phyloP scores from a whole-genome alignment of 78 protist genomes.

The slime mould (Dictyostelium discoideum) region dicty_2.7 NC_007090.3:2754501-2755000 shows the following conservation, averaged over 20 bases:
- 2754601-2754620: constrained; percentile 55
- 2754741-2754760: neutral
- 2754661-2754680: constrained; percentile 14
- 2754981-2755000: neutral
- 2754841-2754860: neutral
- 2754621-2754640: neutral
- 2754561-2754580: constrained; percentile 29
- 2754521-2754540: constrained; percentile 30
- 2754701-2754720: neutral
- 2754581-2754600: constrained; percentile 29
- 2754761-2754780: constrained; percentile 51
- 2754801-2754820: neutral
- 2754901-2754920: constrained; percentile 64
- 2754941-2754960: constrained; percentile 22
- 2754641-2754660: neutral
- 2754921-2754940: constrained; percentile 5
- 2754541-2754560: neutral
- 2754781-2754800: neutral
- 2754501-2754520: constrained; percentile 17
- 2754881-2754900: constrained; percentile 8
- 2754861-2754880: neutral
- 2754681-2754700: neutral
- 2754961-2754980: constrained; percentile 8
- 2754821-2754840: constrained; percentile 6
- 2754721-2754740: constrained; percentile 14